These are phyloP conservation scores for Aspergillus carbonarius DNA, from an alignment of 2,329 filamentous ascomycete genomes.

Conservation along the genomic window DNA sequence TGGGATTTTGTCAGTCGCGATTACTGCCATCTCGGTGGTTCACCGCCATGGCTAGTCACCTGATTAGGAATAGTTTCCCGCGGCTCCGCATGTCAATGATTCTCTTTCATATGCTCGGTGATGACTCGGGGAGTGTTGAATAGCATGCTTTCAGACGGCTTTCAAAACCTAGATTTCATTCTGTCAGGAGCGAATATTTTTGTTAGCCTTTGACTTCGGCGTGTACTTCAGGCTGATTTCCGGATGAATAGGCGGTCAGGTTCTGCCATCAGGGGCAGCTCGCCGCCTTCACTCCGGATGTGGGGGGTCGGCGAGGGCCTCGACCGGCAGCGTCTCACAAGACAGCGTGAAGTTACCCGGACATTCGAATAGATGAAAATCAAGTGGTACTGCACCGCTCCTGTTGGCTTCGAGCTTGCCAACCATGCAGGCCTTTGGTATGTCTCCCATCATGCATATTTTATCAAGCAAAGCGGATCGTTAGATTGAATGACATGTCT, in stretches of 20 bases:
- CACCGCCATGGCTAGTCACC: not conserved
- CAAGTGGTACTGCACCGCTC: not conserved
- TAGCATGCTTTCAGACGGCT: not conserved
- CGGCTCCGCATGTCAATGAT: not conserved
- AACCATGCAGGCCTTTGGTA: slow-evolving; percentile 43
- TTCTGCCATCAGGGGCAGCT: slow-evolving; percentile 5
- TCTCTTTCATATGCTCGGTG: no score
- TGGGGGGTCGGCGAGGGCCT: slow-evolving; percentile 3
- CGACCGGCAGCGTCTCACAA: not conserved
- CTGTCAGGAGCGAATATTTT: not conserved
- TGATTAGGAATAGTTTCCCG: not conserved
- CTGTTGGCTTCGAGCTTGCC: slow-evolving; percentile 5
- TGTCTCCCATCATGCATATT: slow-evolving; percentile 14
- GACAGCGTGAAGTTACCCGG: not conserved
- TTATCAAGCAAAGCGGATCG: not conserved
- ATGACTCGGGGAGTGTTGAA: not conserved
- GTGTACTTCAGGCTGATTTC: not conserved
- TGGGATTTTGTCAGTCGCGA: not conserved
- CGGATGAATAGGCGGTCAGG: not conserved
- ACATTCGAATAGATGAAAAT: not conserved
- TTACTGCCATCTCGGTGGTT: not conserved
- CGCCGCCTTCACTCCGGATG: slow-evolving; percentile 5
- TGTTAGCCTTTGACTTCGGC: not conserved
- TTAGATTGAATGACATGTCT: slow-evolving; percentile 15
- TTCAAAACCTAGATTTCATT: not conserved